These are phyloP conservation scores for Monosporozyma unispora DNA, from an alignment of 805 yeast genomes.

Conservation along the genomic window DNA sequence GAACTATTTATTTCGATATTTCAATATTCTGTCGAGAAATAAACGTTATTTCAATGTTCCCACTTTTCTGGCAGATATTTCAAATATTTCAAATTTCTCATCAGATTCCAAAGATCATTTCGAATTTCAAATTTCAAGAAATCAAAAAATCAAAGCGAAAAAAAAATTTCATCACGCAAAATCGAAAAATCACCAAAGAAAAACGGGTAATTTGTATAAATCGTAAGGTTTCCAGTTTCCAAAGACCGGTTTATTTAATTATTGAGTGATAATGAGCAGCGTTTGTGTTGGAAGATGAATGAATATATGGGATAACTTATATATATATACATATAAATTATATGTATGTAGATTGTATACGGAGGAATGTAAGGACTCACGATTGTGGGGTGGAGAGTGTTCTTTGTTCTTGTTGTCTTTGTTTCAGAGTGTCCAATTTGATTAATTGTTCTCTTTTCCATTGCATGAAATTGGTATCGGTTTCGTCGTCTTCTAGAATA, in stretches of 20 bases:
- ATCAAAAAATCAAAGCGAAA: background rate
- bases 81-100: background rate
- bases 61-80: background rate
- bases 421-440: slow-evolving; percentile 14
- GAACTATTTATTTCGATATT: too few relatives aligned
- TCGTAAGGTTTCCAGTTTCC: background rate
- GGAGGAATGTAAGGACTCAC: too few relatives aligned
- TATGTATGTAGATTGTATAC: too few relatives aligned
- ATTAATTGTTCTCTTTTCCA: slow-evolving; percentile 28
- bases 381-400: background rate
- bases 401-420: slow-evolving; percentile 1
- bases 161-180: background rate
- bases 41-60: background rate
- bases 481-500: slow-evolving; percentile 24
- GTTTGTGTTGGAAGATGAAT: background rate
- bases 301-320: too few relatives aligned
- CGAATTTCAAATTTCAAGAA: background rate
- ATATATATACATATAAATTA: too few relatives aligned
- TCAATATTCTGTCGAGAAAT: background rate
- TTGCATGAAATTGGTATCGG: slow-evolving; percentile 20
- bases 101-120: background rate
- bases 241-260: background rate
- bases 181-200: background rate
- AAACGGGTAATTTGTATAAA: background rate
- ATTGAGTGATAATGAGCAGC: too few relatives aligned